These are phyloP conservation scores for Thymus mandschuricus DNA, from an alignment of 257 asterid genomes.

Conservation along the genomic window DNA sequence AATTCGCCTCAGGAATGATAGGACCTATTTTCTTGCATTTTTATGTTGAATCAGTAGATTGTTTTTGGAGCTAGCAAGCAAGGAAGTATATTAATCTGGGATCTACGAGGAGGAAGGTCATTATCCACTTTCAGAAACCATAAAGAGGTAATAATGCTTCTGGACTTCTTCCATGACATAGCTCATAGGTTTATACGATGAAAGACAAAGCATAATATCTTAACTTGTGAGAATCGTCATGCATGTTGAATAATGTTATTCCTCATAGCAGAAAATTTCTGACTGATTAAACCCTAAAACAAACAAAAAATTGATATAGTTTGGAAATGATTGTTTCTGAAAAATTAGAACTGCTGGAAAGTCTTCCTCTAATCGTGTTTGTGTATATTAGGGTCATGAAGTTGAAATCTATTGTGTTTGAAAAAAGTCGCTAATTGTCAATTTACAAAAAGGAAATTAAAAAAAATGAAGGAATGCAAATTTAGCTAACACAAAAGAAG, in stretches of 20 bases:
- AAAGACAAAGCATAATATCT: not conserved
- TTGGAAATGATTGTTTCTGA: not conserved
- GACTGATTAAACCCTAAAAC: slow-evolving; percentile 1
- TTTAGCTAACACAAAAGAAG: not conserved
- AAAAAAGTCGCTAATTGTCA: slow-evolving; percentile 12
- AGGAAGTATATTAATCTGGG: slow-evolving; percentile 85
- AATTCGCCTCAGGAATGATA: slow-evolving; percentile 22
- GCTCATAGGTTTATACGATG: slow-evolving; percentile 10
- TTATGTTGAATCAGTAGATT: slow-evolving; percentile 55
- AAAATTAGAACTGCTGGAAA: slow-evolving; percentile 4
- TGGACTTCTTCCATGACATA: slow-evolving; percentile 23
- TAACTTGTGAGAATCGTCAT: slow-evolving; percentile 13
- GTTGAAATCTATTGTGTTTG: not conserved
- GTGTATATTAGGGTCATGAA: not conserved
- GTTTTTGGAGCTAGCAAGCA: slow-evolving; percentile 86
- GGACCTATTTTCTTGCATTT: slow-evolving; percentile 11
- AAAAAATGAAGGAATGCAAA: too few relatives aligned
- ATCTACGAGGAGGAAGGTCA: slow-evolving; percentile 89
- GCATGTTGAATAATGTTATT: slow-evolving; percentile 20
- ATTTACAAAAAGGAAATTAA: not conserved
- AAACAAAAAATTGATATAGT: not conserved
- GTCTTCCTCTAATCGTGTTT: slow-evolving; percentile 5
- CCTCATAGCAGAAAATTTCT: not conserved
- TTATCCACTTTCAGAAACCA: slow-evolving; percentile 66
- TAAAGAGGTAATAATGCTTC: slow-evolving; percentile 58